These are phyloP conservation scores for Acacia pycnantha DNA, from an alignment of 331 rosid species.

Conservation along the genomic window DNA sequence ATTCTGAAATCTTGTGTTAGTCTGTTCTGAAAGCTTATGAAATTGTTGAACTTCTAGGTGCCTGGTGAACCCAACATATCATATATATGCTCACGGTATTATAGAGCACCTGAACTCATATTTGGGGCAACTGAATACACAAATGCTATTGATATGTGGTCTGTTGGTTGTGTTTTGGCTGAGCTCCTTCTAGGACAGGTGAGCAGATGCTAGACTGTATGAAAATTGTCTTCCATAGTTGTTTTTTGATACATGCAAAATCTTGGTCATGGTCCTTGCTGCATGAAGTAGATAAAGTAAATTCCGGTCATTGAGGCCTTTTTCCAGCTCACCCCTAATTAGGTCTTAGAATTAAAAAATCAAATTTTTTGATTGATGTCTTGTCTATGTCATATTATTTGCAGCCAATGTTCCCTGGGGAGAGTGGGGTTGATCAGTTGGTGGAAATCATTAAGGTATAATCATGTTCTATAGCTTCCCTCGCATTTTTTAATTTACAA, in stretches of 20 bases:
- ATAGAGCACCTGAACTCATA: slow-evolving; percentile 98
- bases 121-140: slow-evolving; percentile 98
- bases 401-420: slow-evolving; percentile 99
- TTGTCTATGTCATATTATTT: slow-evolving; percentile 29
- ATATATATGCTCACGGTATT: slow-evolving; percentile 93
- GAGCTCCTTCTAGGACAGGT: slow-evolving; percentile 99
- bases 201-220: slow-evolving; percentile 7
- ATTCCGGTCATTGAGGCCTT: not conserved
- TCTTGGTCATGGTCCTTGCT: not conserved
- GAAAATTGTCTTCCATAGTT: not conserved
- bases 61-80: slow-evolving; percentile 99
- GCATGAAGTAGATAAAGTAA: not conserved
- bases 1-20: slow-evolving; percentile 19
- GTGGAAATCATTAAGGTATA: slow-evolving; percentile 92
- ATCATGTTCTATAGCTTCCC: not conserved
- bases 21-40: slow-evolving; percentile 16
- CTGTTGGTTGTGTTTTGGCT: slow-evolving; percentile 91
- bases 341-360: not conserved
- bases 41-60: slow-evolving; percentile 53
- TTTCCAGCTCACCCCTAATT: not conserved
- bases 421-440: slow-evolving; percentile 96
- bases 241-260: not conserved
- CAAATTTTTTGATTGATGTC: slow-evolving; percentile 25
- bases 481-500: not conserved
- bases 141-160: slow-evolving; percentile 96